These are phyloP conservation scores for Fonsecaea nubica DNA, from an alignment of 2,329 filamentous ascomycete genomes.

Conservation along the genomic window DNA sequence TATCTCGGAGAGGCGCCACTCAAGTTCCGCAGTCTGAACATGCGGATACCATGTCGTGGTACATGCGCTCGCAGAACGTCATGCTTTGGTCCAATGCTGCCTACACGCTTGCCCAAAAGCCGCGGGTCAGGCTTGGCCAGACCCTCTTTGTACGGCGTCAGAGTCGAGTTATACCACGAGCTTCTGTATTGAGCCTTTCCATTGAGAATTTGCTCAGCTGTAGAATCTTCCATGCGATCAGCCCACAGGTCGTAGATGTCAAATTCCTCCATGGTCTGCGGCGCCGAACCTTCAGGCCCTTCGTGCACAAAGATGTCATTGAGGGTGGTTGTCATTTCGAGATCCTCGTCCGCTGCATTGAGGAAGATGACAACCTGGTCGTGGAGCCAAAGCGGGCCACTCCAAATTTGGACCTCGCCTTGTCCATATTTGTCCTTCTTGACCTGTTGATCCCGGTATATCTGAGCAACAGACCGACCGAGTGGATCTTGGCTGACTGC, in stretches of 20 bases:
- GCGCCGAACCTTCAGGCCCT: constrained; percentile 52
- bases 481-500: constrained; percentile 57
- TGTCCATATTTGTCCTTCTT: constrained; percentile 52
- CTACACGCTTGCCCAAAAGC: constrained; percentile 57
- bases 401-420: constrained; percentile 59
- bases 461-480: constrained; percentile 51
- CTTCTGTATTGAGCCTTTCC: constrained; percentile 46
- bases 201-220: constrained; percentile 54
- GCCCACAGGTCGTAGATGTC: constrained; percentile 64
- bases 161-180: constrained; percentile 57
- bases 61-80: constrained; percentile 47
- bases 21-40: constrained; percentile 54
- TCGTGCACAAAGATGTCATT: constrained; percentile 60
- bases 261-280: constrained; percentile 54
- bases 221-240: constrained; percentile 57
- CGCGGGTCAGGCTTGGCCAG: constrained; percentile 51
- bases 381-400: constrained; percentile 55
- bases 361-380: constrained; percentile 59
- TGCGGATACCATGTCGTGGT: constrained; percentile 56
- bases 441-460: constrained; percentile 54
- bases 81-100: constrained; percentile 51
- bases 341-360: constrained; percentile 55
- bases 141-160: constrained; percentile 56
- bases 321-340: constrained; percentile 58
- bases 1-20: constrained; percentile 17